Percentiles rank a stretch among this genome's conserved stretches.
phyloP scores from a whole-genome alignment of 2,329 filamentous ascomycete genomes.

The Phaeosphaeriaceae sp. region DNA sequence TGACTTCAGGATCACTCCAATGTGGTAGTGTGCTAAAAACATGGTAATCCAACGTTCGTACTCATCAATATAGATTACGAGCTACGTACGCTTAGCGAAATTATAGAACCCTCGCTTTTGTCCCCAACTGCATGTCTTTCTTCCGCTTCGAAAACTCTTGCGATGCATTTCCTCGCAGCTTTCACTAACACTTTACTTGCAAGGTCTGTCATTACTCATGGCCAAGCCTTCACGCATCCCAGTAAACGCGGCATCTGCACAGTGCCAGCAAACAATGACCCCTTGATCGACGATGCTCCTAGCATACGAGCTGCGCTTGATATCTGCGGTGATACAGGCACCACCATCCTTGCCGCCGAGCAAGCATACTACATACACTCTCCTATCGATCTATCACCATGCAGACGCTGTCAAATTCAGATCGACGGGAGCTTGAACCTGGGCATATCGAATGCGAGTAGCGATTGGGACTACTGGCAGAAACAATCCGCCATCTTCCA shows the following conservation, averaged over 20 bases:
- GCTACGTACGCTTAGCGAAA: background rate
- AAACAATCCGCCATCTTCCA: slow-evolving; percentile 45
- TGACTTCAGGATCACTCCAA: background rate
- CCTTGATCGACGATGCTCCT: background rate
- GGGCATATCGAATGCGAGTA: slow-evolving; percentile 17
- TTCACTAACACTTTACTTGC: background rate
- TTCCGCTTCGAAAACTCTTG: too few relatives aligned
- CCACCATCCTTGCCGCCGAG: slow-evolving; percentile 52
- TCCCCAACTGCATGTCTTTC: too few relatives aligned
- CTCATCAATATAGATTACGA: background rate
- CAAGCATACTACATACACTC: slow-evolving; percentile 54
- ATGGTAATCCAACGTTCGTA: background rate
- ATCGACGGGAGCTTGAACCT: slow-evolving; percentile 53
- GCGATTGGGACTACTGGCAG: slow-evolving; percentile 53
- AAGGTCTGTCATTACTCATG: background rate
- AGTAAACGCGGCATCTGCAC: background rate
- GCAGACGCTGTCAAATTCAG: slow-evolving; percentile 55
- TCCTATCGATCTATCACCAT: slow-evolving; percentile 52
- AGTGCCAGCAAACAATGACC: background rate
- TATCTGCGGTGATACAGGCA: slow-evolving; percentile 53
- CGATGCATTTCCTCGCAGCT: background rate
- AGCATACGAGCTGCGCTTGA: slow-evolving; percentile 28
- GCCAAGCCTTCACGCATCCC: background rate
- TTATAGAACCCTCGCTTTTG: background rate
- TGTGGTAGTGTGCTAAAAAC: background rate